A percentile compares a stretch with the other conserved stretches of the same genome.
Conservation (phyloP, 495 filamentous ascomycete genomes). For the Tuber calosporum region DNA sequence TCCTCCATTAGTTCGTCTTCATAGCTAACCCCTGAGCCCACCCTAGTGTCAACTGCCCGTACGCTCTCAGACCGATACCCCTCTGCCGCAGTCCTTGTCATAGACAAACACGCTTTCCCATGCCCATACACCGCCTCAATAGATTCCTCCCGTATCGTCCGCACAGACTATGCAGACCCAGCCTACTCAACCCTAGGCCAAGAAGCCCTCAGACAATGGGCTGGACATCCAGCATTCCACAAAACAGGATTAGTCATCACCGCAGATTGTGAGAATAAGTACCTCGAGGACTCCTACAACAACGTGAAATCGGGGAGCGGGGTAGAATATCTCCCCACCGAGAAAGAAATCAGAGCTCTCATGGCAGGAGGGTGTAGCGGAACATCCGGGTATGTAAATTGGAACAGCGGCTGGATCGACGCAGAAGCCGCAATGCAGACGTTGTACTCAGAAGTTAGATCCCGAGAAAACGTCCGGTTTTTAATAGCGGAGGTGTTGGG, state of each 20-base stretch:
- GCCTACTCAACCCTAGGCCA: constrained; percentile 64
- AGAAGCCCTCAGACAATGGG: constrained; percentile 64
- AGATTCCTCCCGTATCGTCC: constrained; percentile 70
- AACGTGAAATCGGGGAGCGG: constrained; percentile 43
- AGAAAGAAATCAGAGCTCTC: constrained; percentile 49
- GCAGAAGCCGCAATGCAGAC: constrained; percentile 65
- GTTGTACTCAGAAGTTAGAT: constrained; percentile 50
- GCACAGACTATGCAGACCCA: constrained; percentile 70
- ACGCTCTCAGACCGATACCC: constrained; percentile 55
- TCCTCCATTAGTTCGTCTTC: neutral
- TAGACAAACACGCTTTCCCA: constrained; percentile 66
- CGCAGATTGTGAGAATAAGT: constrained; percentile 52
- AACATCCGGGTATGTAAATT: constrained; percentile 72
- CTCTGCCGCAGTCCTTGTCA: constrained; percentile 54
- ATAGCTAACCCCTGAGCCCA: neutral
- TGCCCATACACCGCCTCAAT: constrained; percentile 63
- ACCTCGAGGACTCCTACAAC: constrained; percentile 56
- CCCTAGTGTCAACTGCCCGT: constrained; percentile 54
- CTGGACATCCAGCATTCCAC: constrained; percentile 58
- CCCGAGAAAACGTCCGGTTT: constrained; percentile 57
- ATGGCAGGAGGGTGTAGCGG: constrained; percentile 51
- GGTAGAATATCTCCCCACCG: constrained; percentile 27
- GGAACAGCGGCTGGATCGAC: constrained; percentile 73
- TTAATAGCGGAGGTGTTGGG: constrained; percentile 54
- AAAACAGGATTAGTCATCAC: constrained; percentile 68